These are phyloP conservation scores for Fusarium sp. DNA, from an alignment of 2,329 filamentous ascomycete genomes.

Conservation along the genomic window DNA sequence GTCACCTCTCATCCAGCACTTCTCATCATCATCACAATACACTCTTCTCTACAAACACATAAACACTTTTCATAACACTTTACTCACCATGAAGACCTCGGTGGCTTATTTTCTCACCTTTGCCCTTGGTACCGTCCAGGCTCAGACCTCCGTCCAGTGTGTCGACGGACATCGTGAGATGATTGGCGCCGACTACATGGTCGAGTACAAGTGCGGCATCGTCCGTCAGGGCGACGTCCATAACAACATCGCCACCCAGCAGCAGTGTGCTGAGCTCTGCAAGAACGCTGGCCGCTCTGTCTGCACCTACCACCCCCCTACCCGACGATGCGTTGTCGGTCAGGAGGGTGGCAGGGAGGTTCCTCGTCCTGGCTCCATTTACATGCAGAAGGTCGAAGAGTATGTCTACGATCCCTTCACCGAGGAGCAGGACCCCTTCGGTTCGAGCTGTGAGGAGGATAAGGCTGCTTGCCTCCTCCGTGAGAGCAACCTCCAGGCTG, in stretches of 20 bases:
- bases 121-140: neutral
- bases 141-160: neutral
- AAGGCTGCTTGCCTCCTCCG: neutral
- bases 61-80: neutral
- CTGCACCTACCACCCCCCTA: constrained; percentile 2
- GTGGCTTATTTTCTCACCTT: neutral
- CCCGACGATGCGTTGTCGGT: neutral
- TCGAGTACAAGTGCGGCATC: neutral
- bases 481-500: neutral
- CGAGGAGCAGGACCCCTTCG: neutral
- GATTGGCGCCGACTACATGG: neutral
- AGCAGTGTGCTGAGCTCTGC: neutral
- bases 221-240: neutral
- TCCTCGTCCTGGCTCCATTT: neutral
- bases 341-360: neutral
- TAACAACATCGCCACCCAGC: neutral
- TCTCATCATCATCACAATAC: neutral
- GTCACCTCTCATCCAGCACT: neutral
- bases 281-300: neutral
- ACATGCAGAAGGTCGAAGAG: neutral
- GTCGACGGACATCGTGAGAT: neutral
- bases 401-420: neutral
- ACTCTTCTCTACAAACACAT: neutral
- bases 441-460: neutral
- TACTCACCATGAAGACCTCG: neutral